A percentile compares a stretch with the other conserved stretches of the same genome.
These are phyloP conservation scores for Clonostachys chloroleuca DNA, from an alignment of 2,329 filamentous ascomycete species.

Conservation along the genomic window DNA sequence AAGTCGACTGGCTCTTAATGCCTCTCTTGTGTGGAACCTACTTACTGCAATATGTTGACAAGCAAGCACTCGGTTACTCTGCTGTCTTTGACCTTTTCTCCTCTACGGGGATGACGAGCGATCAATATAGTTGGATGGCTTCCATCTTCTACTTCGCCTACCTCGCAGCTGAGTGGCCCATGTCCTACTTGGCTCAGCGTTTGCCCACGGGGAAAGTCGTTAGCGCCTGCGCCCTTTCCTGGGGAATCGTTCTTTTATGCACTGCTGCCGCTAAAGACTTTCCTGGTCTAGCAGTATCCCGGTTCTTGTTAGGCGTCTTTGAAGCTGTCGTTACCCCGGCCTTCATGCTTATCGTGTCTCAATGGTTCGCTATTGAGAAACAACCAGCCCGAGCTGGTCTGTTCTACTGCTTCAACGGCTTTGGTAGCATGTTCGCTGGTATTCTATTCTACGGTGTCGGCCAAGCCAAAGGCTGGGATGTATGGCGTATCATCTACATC, in stretches of 20 bases:
- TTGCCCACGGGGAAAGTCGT: slow-evolving; percentile 21
- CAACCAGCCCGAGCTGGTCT: slow-evolving; percentile 35
- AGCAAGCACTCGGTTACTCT: slow-evolving; percentile 42
- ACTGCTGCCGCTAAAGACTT: slow-evolving; percentile 31
- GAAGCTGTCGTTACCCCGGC: slow-evolving; percentile 38
- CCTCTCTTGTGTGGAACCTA: slow-evolving; percentile 41
- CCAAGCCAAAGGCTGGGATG: slow-evolving; percentile 30
- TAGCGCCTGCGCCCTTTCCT: slow-evolving; percentile 14
- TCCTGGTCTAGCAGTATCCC: slow-evolving; percentile 28
- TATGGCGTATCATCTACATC: slow-evolving; percentile 48
- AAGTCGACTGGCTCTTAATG: slow-evolving; percentile 40
- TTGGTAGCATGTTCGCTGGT: slow-evolving; percentile 27
- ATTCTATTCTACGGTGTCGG: slow-evolving; percentile 44
- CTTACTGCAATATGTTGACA: slow-evolving; percentile 47
- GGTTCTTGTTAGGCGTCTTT: slow-evolving; percentile 35
- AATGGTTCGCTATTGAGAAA: slow-evolving; percentile 28
- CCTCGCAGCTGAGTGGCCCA: slow-evolving; percentile 10
- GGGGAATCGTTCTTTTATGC: slow-evolving; percentile 29
- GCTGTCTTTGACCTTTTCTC: slow-evolving; percentile 27
- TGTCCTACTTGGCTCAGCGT: slow-evolving; percentile 16
- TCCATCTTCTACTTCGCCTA: slow-evolving; percentile 14
- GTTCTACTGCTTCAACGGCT: slow-evolving; percentile 6
- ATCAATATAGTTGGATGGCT: slow-evolving; percentile 12
- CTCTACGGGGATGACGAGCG: slow-evolving; percentile 18
- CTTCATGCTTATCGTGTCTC: slow-evolving; percentile 36